Evolutionary conservation across 768 basidiomycete species (phyloP), one percentile per base, ranked within the genome.

Genomic region (Tricholoma furcatifolium): DNA sequence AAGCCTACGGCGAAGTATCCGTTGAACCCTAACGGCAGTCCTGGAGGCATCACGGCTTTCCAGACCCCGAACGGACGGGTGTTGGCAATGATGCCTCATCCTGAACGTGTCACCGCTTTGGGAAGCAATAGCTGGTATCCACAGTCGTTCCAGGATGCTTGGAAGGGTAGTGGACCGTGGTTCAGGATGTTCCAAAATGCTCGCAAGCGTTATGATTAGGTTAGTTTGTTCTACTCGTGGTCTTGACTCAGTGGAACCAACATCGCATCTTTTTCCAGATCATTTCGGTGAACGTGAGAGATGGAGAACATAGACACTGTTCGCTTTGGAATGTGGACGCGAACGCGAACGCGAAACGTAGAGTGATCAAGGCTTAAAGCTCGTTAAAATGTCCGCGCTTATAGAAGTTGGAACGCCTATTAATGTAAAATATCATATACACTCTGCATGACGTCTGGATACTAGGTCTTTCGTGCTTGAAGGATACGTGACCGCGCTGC

Each of bases 1-100:
- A 50, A 61, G 35, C 81, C 88, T 7, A 89, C 94, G 1, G 82
- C 85, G 55, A 61, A 75, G 17, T 93, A 93, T 66, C 91, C 91
- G 31, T 70, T 87, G 62, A 93, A 93, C 60, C 91, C 91, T 24
- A 93, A 93, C 55, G 91, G 91, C 39, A 90, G 90, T 62, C 82
- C 87, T 0, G 84, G 76, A 4, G 97, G 94, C 5, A 83, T 96
- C 42, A 88, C 95, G 11, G 97, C 93, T 17, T 80, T 98, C 21
- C 88, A 92, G 59, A 93, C 92, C 6, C 78, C 82, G 0, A 81
- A 86, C 62, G 97, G 97, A 10, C 81, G 94, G n/a, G 87, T 99
- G 8, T 74, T 98, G 50, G 94, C 93, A 1, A 70, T 98, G 62
- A 99, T 99, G 97, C 97, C 97, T 14, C 97, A 98, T 70, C 95